phyloP scores from a whole-genome alignment of 2,329 filamentous ascomycete genomes.

The Neopestalotiopsis clavispora region DNA sequence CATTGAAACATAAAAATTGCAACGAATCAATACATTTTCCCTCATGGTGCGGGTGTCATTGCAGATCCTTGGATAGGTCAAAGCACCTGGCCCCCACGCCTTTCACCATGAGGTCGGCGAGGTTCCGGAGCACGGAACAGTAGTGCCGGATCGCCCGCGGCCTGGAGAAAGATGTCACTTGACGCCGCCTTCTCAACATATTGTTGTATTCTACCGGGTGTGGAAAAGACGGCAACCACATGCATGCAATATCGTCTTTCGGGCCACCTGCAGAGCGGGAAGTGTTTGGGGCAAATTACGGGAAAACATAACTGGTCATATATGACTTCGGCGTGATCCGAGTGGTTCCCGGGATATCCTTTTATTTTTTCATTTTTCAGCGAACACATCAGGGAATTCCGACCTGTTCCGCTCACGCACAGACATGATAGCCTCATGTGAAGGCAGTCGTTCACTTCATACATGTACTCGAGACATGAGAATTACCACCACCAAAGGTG shows the following conservation, averaged over 20 bases:
- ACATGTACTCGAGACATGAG: background rate
- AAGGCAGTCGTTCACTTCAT: background rate
- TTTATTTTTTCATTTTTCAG: background rate
- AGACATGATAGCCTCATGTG: background rate
- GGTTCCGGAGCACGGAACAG: background rate
- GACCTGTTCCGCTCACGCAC: background rate
- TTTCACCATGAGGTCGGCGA: background rate
- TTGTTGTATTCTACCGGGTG: background rate
- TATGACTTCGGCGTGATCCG: conserved; percentile 9
- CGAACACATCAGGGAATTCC: background rate
- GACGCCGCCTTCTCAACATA: background rate
- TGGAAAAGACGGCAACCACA: background rate
- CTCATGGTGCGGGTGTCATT: background rate
- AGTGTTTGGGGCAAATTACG: background rate
- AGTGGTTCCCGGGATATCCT: background rate
- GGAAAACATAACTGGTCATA: conserved; percentile 3
- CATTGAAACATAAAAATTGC: background rate
- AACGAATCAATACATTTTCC: background rate
- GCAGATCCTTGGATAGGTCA: background rate
- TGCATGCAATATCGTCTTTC: background rate
- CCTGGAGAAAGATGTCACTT: background rate
- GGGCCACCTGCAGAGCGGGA: background rate
- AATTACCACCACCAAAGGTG: background rate
- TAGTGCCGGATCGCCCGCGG: background rate
- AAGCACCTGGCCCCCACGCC: background rate